Conservation (phyloP, 129 eudicot species). For the Centella asiatica region DNA sequence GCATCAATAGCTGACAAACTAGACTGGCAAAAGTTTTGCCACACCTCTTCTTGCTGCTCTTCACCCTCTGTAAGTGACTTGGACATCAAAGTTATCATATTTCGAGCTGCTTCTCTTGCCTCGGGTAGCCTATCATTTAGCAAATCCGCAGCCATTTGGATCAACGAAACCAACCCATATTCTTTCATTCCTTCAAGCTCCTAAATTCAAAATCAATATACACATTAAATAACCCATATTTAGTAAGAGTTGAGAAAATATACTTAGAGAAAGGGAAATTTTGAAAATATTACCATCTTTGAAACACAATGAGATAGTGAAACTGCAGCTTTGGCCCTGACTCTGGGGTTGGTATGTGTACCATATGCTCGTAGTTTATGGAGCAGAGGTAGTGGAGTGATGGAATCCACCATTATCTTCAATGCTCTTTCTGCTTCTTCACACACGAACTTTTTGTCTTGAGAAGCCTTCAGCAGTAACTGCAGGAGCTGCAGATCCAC, state of each 20-base stretch:
- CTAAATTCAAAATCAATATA: constrained; percentile 24
- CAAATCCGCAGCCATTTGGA: constrained; percentile 55
- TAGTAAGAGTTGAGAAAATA: neutral
- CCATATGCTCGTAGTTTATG: constrained; percentile 53
- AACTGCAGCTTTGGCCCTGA: constrained; percentile 91
- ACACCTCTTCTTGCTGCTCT: constrained; percentile 44
- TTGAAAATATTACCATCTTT: constrained; percentile 50
- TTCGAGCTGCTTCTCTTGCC: constrained; percentile 96
- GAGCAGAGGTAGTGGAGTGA: constrained; percentile 63
- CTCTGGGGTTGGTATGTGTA: constrained; percentile 61
- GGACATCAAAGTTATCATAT: constrained; percentile 36
- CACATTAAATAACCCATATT: neutral
- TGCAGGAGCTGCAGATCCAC: constrained; percentile 57
- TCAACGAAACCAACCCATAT: constrained; percentile 49
- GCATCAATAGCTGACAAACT: constrained; percentile 82
- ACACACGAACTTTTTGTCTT: constrained; percentile 90
- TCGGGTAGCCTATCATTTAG: constrained; percentile 88
- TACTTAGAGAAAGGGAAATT: neutral
- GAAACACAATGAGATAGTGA: constrained; percentile 64
- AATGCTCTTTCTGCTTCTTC: constrained; percentile 89
- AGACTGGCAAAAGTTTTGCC: constrained; percentile 89
- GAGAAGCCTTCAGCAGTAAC: constrained; percentile 77
- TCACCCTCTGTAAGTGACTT: constrained; percentile 31
- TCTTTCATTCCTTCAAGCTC: constrained; percentile 57
- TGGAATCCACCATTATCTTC: constrained; percentile 62